Percentiles rank a stretch among this genome's conserved stretches.
Evolutionary conservation across 306 rosid species (phyloP).

Genomic region (Cajanus cajan): DNA sequence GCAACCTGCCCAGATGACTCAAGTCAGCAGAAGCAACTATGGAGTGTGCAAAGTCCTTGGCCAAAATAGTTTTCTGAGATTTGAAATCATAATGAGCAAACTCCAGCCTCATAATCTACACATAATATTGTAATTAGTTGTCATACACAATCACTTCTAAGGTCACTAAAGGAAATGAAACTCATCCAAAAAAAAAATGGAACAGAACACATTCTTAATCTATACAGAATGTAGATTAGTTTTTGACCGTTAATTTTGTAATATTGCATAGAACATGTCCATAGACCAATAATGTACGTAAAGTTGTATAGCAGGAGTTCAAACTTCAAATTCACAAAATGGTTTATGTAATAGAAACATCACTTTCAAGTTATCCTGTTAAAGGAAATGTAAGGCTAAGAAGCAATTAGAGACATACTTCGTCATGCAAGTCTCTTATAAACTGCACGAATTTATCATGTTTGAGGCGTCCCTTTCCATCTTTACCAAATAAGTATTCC

Average conservation of each 20-base stretch:
- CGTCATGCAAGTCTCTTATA: constrained; percentile 54
- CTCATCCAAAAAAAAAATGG: neutral
- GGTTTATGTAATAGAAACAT: neutral
- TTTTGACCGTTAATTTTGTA: too few relatives aligned
- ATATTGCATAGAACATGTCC: too few relatives aligned
- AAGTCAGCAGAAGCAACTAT: constrained; percentile 10
- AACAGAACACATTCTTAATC: too few relatives aligned
- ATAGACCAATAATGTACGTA: too few relatives aligned
- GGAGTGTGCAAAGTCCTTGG: constrained; percentile 4
- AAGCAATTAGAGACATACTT: constrained; percentile 42
- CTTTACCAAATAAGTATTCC: constrained; percentile 72
- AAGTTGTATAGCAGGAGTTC: neutral
- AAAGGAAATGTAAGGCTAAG: neutral
- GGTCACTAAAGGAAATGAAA: neutral
- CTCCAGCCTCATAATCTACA: neutral
- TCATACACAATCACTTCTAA: neutral
- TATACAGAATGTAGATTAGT: too few relatives aligned
- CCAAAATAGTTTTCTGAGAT: neutral
- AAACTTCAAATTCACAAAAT: neutral
- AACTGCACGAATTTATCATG: constrained; percentile 60
- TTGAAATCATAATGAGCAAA: constrained; percentile 12
- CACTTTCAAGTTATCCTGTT: neutral
- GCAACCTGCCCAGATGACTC: constrained; percentile 7
- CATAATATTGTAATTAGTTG: neutral
- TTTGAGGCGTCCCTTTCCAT: constrained; percentile 55